Conservation (phyloP, 352 stramenopile genomes). For the Saprolegnia parasitica region DNA sequence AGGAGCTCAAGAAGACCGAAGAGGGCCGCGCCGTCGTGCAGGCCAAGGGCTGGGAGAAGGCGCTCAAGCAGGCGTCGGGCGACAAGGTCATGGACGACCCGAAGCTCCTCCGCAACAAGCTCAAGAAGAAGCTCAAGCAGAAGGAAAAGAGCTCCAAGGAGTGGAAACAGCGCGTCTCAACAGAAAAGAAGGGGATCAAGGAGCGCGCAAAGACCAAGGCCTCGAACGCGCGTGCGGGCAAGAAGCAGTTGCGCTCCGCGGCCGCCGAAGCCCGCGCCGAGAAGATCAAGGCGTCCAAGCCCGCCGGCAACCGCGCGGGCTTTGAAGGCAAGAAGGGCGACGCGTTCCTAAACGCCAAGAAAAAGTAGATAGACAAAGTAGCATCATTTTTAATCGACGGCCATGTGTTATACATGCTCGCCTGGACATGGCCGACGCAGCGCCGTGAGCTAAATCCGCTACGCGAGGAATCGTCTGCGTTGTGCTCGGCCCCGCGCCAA, state of each 20-base stretch:
- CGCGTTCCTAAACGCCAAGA: slow-evolving; percentile 62
- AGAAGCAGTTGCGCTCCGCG: slow-evolving; percentile 20
- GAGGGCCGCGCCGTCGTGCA: slow-evolving; percentile 58
- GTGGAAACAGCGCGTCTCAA: slow-evolving; percentile 60
- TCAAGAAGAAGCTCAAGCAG: slow-evolving; percentile 81
- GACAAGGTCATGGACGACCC: slow-evolving; percentile 67
- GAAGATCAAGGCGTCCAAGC: slow-evolving; percentile 28
- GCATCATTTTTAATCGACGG: not conserved
- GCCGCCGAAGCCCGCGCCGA: slow-evolving; percentile 18
- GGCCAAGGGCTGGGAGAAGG: slow-evolving; percentile 65
- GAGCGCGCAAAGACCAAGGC: slow-evolving; percentile 36
- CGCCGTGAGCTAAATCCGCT: too few relatives aligned
- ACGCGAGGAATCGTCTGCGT: too few relatives aligned
- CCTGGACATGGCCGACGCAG: too few relatives aligned
- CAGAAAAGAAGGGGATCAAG: slow-evolving; percentile 37
- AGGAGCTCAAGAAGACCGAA: slow-evolving; percentile 77
- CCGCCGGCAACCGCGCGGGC: slow-evolving; percentile 51
- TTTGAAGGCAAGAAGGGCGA: slow-evolving; percentile 82
- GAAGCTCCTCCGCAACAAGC: slow-evolving; percentile 69
- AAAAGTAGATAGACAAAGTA: slow-evolving; percentile 47
- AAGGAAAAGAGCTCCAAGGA: slow-evolving; percentile 77
- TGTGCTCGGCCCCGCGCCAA: too few relatives aligned
- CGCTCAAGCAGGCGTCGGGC: slow-evolving; percentile 64
- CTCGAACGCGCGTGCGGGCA: slow-evolving; percentile 21
- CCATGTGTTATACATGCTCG: too few relatives aligned